Evolutionary conservation across 345 rosid species (phyloP).

Genomic region (Ceriops decandra): DNA sequence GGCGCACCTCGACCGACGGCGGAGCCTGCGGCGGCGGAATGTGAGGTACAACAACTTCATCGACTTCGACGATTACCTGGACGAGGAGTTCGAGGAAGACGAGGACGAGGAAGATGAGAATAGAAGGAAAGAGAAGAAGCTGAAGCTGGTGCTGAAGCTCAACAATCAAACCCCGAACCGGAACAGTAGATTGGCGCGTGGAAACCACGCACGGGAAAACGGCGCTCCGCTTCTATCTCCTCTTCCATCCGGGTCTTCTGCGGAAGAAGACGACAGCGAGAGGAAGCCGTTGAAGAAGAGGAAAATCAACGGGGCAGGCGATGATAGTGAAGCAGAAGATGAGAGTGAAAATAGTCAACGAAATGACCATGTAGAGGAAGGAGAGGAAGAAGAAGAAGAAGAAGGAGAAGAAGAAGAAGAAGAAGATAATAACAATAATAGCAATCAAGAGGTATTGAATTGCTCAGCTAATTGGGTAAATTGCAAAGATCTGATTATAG

Average conservation of each 20-base stretch:
- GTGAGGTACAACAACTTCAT: conserved; percentile 65
- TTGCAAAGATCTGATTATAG: conserved; percentile 11
- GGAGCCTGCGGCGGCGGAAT: conserved; percentile 75
- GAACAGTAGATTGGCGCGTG: conserved; percentile 26
- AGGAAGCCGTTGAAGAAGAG: conserved; percentile 45
- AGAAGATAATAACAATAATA: neutral
- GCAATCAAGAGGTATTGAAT: conserved; percentile 20
- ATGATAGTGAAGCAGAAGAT: conserved; percentile 32
- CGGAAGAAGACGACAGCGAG: conserved; percentile 34
- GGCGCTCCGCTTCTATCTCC: conserved; percentile 8
- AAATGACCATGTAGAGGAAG: conserved; percentile 34
- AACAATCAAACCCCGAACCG: conserved; percentile 38
- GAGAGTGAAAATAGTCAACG: conserved; percentile 35
- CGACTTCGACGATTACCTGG: conserved; percentile 70
- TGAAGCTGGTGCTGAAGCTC: conserved; percentile 69
- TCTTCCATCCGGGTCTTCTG: neutral
- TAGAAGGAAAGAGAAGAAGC: conserved; percentile 71
- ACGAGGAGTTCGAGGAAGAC: conserved; percentile 44
- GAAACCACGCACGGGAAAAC: conserved; percentile 18
- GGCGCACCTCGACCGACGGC: conserved; percentile 42
- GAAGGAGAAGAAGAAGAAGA: conserved; percentile 4
- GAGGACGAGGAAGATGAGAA: conserved; percentile 34
- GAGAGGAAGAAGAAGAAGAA: conserved; percentile 21
- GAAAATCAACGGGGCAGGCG: conserved; percentile 37
- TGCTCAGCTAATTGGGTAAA: neutral